These are phyloP conservation scores for Fusarium guadeloupense DNA, from an alignment of 2,329 filamentous ascomycete species.

Conservation along the genomic window DNA sequence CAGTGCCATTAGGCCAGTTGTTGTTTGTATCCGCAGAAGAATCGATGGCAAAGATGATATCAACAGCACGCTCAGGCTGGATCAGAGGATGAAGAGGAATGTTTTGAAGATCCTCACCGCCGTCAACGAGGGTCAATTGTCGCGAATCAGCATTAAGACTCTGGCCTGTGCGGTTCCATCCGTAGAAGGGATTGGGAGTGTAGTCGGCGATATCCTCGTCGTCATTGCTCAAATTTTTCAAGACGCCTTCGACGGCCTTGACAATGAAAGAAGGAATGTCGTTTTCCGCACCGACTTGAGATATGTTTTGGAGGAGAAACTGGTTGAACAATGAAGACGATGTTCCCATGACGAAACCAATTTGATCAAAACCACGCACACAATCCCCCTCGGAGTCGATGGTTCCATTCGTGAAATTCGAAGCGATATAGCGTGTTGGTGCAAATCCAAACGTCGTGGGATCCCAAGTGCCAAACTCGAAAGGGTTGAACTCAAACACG, in stretches of 20 bases:
- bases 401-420: conserved; percentile 62
- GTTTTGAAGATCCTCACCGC: conserved; percentile 82
- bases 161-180: conserved; percentile 58
- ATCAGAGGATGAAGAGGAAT: conserved; percentile 76
- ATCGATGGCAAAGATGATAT: conserved; percentile 72
- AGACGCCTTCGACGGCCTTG: conserved; percentile 58
- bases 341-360: conserved; percentile 83
- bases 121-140: conserved; percentile 78
- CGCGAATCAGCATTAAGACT: conserved; percentile 55
- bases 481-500: conserved; percentile 73
- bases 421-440: conserved; percentile 67
- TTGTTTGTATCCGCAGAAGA: conserved; percentile 67
- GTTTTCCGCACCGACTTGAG: conserved; percentile 59
- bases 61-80: conserved; percentile 60
- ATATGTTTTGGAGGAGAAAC: conserved; percentile 63
- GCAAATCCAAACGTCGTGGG: conserved; percentile 67
- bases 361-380: conserved; percentile 76
- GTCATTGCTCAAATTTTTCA: conserved; percentile 62
- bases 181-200: conserved; percentile 66
- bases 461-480: conserved; percentile 74
- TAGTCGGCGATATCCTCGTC: conserved; percentile 81
- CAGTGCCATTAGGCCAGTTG: conserved; percentile 69
- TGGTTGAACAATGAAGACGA: conserved; percentile 83
- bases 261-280: conserved; percentile 53
- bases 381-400: conserved; percentile 56